phyloP scores from a whole-genome alignment of 331 rosid genomes.

The Dryas integrifolia region DNA sequence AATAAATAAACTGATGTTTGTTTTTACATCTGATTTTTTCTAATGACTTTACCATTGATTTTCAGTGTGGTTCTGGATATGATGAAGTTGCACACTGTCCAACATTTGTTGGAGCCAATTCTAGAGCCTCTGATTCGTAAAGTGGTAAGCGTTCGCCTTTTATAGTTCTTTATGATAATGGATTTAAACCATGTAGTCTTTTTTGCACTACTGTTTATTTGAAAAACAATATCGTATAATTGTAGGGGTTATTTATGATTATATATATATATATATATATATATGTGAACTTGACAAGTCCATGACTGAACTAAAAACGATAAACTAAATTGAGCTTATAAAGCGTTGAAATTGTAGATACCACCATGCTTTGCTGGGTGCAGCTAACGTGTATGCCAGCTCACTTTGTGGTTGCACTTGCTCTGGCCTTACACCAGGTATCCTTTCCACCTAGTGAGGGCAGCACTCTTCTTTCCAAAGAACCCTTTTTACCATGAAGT shows the following conservation, averaged over 20 bases:
- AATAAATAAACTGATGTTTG: background rate
- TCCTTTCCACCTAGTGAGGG: constrained; percentile 29
- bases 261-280: background rate
- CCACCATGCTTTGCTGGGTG: constrained; percentile 36
- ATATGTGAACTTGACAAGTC: constrained; percentile 13
- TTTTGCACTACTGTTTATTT: constrained; percentile 19
- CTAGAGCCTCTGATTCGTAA: constrained; percentile 80
- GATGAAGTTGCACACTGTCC: constrained; percentile 47
- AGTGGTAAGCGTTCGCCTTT: constrained; percentile 62
- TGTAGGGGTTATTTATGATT: constrained; percentile 16
- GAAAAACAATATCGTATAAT: constrained; percentile 16
- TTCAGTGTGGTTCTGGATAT: constrained; percentile 73
- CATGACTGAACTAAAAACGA: constrained; percentile 12
- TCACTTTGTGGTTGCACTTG: constrained; percentile 38
- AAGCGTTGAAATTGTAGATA: constrained; percentile 32
- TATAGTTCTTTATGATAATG: background rate
- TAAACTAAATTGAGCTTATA: constrained; percentile 17
- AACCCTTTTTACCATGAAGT: constrained; percentile 14
- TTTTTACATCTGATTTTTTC: constrained; percentile 11
- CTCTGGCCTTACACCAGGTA: constrained; percentile 36
- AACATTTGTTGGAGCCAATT: constrained; percentile 66
- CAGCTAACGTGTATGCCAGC: constrained; percentile 35
- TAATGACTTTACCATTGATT: constrained; percentile 21
- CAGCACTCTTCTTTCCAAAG: constrained; percentile 24
- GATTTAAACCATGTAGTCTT: background rate